phyloP scores from a whole-genome alignment of 2,329 filamentous ascomycete genomes.

The Pseudogymnoascus sp. region DNA sequence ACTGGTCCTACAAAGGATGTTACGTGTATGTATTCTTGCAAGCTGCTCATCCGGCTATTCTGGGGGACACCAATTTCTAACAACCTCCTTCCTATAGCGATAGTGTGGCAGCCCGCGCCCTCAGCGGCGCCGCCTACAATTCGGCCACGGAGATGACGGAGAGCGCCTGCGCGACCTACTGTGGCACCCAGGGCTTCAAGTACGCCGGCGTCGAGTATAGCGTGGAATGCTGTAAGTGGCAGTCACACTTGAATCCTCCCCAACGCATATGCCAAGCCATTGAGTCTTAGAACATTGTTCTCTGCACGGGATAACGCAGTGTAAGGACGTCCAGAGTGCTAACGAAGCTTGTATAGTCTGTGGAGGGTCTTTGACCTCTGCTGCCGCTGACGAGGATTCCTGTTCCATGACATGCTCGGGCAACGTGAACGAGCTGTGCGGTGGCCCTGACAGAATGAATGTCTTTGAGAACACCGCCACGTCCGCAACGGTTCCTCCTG shows the following conservation, averaged over 20 bases:
- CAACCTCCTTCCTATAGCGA: constrained; percentile 8
- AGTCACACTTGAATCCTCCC: background rate
- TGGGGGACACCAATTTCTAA: background rate
- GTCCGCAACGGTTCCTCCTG: constrained; percentile 15
- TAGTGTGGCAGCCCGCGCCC: constrained; percentile 14
- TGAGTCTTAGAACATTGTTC: background rate
- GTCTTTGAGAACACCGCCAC: constrained; percentile 22
- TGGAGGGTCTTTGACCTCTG: constrained; percentile 14
- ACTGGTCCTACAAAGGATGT: constrained; percentile 3
- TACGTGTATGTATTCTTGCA: background rate
- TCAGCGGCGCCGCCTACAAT: constrained; percentile 18
- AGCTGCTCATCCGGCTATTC: background rate
- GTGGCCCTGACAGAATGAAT: constrained; percentile 26
- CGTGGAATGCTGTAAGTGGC: constrained; percentile 24
- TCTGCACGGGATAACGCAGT: background rate
- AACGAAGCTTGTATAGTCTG: constrained; percentile 16
- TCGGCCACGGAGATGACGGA: constrained; percentile 24
- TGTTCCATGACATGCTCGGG: constrained; percentile 23
- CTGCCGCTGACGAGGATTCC: background rate
- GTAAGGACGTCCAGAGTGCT: constrained; percentile 13
- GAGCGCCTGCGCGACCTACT: constrained; percentile 23
- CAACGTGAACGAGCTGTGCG: constrained; percentile 28
- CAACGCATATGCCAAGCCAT: background rate
- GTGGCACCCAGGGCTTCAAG: constrained; percentile 18
- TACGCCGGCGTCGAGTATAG: constrained; percentile 26